These are phyloP conservation scores for Nematocida sp. DNA, from an alignment of 371 early-diverging fungal genomes.

Conservation along the genomic window DNA sequence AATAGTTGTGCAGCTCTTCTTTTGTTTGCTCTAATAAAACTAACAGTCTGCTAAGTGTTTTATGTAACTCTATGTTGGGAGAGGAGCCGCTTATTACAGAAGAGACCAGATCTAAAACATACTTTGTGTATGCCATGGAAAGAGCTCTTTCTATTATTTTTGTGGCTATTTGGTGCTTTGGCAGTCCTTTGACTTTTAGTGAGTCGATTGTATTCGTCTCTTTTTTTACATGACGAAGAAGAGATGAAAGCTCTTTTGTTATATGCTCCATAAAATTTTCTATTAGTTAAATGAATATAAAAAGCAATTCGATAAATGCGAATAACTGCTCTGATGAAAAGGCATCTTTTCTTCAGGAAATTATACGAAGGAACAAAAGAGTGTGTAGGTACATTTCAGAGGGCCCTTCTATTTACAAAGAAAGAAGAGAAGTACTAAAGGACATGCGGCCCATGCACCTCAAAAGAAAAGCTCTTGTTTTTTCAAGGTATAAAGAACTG, in stretches of 20 bases:
- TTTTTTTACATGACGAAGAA: not conserved
- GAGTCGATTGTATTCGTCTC: not conserved
- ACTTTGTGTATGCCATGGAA: not conserved
- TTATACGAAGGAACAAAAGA: not conserved
- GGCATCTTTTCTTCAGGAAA: too few relatives aligned
- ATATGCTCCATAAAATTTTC: not conserved
- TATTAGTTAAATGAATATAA: not conserved
- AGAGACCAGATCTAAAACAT: not conserved
- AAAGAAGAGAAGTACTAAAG: not conserved
- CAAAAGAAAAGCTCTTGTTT: slow-evolving; percentile 14
- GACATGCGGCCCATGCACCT: slow-evolving; percentile 7
- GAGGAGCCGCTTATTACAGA: not conserved
- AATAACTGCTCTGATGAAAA: too few relatives aligned
- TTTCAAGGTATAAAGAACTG: slow-evolving; percentile 4
- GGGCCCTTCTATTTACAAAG: not conserved
- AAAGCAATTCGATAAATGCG: not conserved
- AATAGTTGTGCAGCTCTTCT: not conserved
- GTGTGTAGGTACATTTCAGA: slow-evolving; percentile 25
- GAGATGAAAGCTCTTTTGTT: not conserved
- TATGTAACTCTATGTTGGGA: not conserved
- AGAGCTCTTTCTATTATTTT: not conserved
- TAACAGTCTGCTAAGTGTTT: not conserved
- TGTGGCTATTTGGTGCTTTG: not conserved
- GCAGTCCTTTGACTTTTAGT: not conserved
- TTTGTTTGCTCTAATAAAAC: not conserved